phyloP scores from a whole-genome alignment of 805 yeast species.

The Lachancea mirantina region DNA sequence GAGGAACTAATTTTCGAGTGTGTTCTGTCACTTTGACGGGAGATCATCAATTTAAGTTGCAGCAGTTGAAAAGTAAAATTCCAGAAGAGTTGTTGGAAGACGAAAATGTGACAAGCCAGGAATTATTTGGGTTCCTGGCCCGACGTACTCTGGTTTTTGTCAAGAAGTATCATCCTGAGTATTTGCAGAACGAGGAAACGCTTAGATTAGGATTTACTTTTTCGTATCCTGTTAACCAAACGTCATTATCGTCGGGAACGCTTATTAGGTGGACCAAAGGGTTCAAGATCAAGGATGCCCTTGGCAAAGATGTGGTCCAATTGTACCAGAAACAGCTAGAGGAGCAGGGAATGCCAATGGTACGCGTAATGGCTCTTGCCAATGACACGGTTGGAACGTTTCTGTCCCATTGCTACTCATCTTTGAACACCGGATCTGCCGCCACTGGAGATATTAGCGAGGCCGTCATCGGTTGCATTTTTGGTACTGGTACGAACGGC shows the following conservation, averaged over 20 bases:
- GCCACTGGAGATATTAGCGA: constrained; percentile 53
- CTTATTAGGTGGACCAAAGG: constrained; percentile 97
- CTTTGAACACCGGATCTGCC: constrained; percentile 39
- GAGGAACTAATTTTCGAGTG: constrained; percentile 94
- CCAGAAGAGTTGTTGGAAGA: constrained; percentile 71
- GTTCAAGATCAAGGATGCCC: constrained; percentile 75
- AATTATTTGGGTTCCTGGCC: constrained; percentile 71
- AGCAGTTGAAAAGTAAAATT: constrained; percentile 71
- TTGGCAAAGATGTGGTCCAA: constrained; percentile 75
- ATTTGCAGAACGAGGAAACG: constrained; percentile 26
- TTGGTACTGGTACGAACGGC: constrained; percentile 98
- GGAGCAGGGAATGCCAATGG: constrained; percentile 46
- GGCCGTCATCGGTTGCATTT: constrained; percentile 82
- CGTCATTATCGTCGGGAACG: constrained; percentile 69
- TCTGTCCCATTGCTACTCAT: constrained; percentile 77
- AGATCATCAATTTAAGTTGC: constrained; percentile 67
- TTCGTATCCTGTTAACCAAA: constrained; percentile 87
- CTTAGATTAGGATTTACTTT: constrained; percentile 89
- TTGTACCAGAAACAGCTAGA: constrained; percentile 67
- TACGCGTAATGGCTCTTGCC: constrained; percentile 77
- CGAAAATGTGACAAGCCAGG: constrained; percentile 44
- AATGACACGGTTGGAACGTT: constrained; percentile 96
- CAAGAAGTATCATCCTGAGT: constrained; percentile 52
- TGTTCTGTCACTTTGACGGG: constrained; percentile 78
- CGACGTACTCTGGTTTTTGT: constrained; percentile 60